Percentiles rank a stretch among this genome's conserved stretches.
These are phyloP conservation scores for Trichophyton schoenleinii DNA, from an alignment of 2,329 filamentous ascomycete genomes.

Conservation along the genomic window DNA sequence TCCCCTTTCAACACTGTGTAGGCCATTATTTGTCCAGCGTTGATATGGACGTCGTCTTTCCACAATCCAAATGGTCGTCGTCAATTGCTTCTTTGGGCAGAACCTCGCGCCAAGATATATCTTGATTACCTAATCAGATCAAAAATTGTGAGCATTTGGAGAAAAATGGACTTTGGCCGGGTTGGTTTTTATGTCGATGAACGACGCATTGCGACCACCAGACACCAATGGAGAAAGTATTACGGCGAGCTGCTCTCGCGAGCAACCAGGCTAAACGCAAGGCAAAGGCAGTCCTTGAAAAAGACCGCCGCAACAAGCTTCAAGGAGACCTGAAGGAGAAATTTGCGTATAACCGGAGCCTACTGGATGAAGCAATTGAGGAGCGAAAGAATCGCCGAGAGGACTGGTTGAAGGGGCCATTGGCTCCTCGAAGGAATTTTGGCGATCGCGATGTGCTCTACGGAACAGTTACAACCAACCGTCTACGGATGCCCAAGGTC, in stretches of 20 bases:
- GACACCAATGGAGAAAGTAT: slow-evolving; percentile 54
- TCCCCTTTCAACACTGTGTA: no score
- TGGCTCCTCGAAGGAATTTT: slow-evolving; percentile 65
- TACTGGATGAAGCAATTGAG: slow-evolving; percentile 30
- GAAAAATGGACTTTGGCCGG: not conserved
- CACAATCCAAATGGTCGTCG: not conserved
- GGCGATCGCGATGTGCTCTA: slow-evolving; percentile 46
- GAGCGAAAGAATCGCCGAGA: slow-evolving; percentile 52
- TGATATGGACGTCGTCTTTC: not conserved
- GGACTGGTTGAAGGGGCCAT: slow-evolving; percentile 64
- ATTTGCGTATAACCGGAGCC: slow-evolving; percentile 23
- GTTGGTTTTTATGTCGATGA: not conserved
- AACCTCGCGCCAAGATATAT: not conserved
- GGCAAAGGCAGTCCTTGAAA: slow-evolving; percentile 32
- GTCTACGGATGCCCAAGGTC: slow-evolving; percentile 28
- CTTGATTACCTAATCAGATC: not conserved
- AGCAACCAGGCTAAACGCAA: slow-evolving; percentile 47
- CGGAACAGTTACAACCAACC: slow-evolving; percentile 40
- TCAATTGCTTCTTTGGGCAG: not conserved
- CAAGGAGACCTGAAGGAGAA: slow-evolving; percentile 20
- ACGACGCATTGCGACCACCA: slow-evolving; percentile 3
- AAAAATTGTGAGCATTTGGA: not conserved
- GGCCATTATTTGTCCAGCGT: not conserved
- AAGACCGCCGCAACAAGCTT: slow-evolving; percentile 28
- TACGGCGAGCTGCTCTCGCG: slow-evolving; percentile 53